A percentile compares a stretch with the other conserved stretches of the same genome.
Evolutionary conservation across 2,329 filamentous ascomycete species (phyloP).

Genomic region (Didymellaceae sp.): DNA sequence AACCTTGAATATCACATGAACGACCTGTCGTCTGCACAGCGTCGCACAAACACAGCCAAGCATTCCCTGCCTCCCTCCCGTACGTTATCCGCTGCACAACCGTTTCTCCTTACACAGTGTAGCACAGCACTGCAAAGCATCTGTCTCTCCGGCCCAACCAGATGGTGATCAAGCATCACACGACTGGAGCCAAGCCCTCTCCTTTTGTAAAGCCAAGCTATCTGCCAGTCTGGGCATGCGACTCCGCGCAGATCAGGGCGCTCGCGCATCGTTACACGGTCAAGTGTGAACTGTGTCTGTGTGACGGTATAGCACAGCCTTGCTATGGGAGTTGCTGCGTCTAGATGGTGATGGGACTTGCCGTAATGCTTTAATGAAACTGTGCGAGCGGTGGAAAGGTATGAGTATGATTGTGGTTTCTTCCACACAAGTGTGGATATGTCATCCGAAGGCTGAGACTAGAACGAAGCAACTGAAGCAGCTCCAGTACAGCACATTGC

Average conservation of each 20-base stretch:
- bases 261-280: slow-evolving; percentile 13
- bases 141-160: slow-evolving; percentile 4
- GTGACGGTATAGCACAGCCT: background rate
- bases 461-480: too few species aligned
- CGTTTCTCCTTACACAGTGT: slow-evolving; percentile 10
- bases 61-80: slow-evolving; percentile 14
- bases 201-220: slow-evolving; percentile 7
- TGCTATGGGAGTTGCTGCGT: too few species aligned
- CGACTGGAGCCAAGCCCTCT: slow-evolving; percentile 2
- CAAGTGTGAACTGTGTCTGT: slow-evolving; percentile 6
- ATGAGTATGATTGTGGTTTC: too few species aligned
- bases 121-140: background rate
- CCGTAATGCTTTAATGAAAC: too few species aligned
- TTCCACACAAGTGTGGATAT: too few species aligned
- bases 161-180: background rate
- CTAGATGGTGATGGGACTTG: too few species aligned
- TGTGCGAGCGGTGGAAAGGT: too few species aligned
- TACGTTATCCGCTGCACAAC: slow-evolving; percentile 10
- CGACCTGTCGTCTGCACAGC: background rate
- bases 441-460: too few species aligned
- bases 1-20: too few species aligned
- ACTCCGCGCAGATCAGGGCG: background rate
- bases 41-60: slow-evolving; percentile 20
- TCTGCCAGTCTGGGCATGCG: slow-evolving; percentile 1
- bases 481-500: too few species aligned